phyloP scores from a whole-genome alignment of 805 yeast species.

The Saturnispora diversa region DNA sequence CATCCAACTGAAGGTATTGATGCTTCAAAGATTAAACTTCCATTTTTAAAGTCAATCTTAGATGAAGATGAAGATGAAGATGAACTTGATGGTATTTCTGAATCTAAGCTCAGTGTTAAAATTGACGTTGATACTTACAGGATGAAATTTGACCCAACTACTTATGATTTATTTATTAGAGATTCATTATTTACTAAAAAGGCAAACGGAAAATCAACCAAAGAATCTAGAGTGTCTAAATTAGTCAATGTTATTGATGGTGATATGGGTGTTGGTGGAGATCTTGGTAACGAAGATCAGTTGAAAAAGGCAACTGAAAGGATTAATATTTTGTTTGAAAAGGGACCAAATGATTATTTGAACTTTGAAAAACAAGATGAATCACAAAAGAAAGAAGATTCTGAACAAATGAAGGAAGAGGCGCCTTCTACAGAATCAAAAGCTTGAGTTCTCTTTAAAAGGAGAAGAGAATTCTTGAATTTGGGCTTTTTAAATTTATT shows the following conservation, averaged over 20 bases:
- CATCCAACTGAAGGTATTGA: constrained; percentile 97
- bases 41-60: constrained; percentile 58
- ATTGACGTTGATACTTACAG: constrained; percentile 72
- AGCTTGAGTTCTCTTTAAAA: constrained; percentile 13
- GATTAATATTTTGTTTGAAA: constrained; percentile 30
- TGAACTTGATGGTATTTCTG: constrained; percentile 51
- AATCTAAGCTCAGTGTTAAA: constrained; percentile 68
- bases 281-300: constrained; percentile 35
- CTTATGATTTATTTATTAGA: constrained; percentile 73
- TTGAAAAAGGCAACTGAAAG: constrained; percentile 27
- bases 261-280: constrained; percentile 47
- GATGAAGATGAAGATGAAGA: constrained; percentile 38
- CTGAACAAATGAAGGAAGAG: constrained; percentile 8
- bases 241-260: constrained; percentile 40
- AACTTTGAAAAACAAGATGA: constrained; percentile 5
- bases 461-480: constrained; percentile 41
- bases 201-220: constrained; percentile 13
- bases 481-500: constrained; percentile 1
- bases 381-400: constrained; percentile 4
- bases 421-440: background rate
- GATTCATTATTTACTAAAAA: constrained; percentile 39
- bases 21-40: constrained; percentile 65
- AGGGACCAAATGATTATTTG: constrained; percentile 34
- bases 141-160: constrained; percentile 68
- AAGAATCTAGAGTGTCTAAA: constrained; percentile 16